Evolutionary conservation across 106 monocot species (phyloP), one percentile per base, ranked within the genome.

Genomic region (Acorus gramineus): DNA sequence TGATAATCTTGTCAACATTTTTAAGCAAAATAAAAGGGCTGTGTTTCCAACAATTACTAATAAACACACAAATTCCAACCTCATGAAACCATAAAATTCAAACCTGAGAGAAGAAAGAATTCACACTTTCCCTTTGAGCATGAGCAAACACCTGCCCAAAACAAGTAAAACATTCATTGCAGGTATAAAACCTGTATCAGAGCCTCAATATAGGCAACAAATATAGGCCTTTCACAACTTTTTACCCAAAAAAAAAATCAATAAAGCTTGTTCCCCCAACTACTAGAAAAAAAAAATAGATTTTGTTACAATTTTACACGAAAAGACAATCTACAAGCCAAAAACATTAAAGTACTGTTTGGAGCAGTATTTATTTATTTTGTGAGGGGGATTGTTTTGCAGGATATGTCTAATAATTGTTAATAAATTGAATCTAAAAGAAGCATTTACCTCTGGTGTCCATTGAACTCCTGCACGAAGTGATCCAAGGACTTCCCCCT

Each of bases 41-140:
- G 28, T 28, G 28, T 28, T 28, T 28, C 28, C 28, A 28, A 28
- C 28, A 28, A 28, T 28, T 28, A 28, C 28, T 28, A 28, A 28
- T 28, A 28, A 28, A 28, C 28, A n/a, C n/a, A 28, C 28, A 28
- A 28, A 28, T 28, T 28, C 28, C 28, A 55, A 68, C 42, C 47
- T 62, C 6, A 11, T 14, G 44, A 14, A 14, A 60, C 11, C 46
- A 66, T 55, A 64, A 44, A 60, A 13, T 14, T 51, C 77, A 65
- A 61, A 95, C 95, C 95, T 95, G 95, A 64, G 95, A 95, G 65
- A 80, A 95, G 73, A 90, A 95, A 54, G 95, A 84, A 49, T 85
- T 90, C 66, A 95, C 95, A 65, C 90, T 90, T 78, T 87, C 87
- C 69, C 61, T 90, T 64, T 95, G 95, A 66, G 95, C 90, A 83